Percentiles rank a stretch among this genome's conserved stretches.
These are phyloP conservation scores for Urtica urens DNA, from an alignment of 306 rosid species.

Conservation along the genomic window DNA sequence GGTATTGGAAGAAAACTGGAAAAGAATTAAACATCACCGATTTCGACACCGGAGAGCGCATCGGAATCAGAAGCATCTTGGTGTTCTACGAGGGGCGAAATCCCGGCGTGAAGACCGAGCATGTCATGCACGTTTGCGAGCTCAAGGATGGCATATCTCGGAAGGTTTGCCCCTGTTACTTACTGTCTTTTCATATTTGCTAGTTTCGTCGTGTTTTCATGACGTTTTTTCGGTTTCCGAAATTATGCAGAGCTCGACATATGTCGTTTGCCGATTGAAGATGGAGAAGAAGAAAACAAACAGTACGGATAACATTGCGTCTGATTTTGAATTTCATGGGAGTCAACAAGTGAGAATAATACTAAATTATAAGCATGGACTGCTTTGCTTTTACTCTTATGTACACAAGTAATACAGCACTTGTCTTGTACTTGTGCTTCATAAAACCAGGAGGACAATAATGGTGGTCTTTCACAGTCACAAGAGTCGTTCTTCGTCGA, in stretches of 20 bases:
- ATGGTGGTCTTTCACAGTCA: not conserved
- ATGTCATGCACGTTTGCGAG: slow-evolving; percentile 57
- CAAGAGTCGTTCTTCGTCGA: not conserved
- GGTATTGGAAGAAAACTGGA: slow-evolving; percentile 69
- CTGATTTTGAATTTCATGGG: too few species aligned
- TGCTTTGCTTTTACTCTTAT: too few species aligned
- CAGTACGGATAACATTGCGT: slow-evolving; percentile 12
- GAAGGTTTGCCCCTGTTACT: too few species aligned
- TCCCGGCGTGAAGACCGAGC: slow-evolving; percentile 22
- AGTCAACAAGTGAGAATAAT: too few species aligned
- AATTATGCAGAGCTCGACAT: slow-evolving; percentile 26
- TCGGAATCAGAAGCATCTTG: slow-evolving; percentile 54
- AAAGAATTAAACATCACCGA: slow-evolving; percentile 21
- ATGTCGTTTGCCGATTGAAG: slow-evolving; percentile 39
- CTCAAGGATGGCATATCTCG: not conserved
- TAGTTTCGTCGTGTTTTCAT: too few species aligned
- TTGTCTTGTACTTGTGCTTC: slow-evolving; percentile 1
- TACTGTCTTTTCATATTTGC: too few species aligned
- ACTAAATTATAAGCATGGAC: too few species aligned
- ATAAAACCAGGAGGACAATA: not conserved
- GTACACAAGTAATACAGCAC: slow-evolving; percentile 9
- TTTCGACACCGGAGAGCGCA: slow-evolving; percentile 11
- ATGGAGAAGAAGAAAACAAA: slow-evolving; percentile 12
- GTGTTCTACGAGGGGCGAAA: slow-evolving; percentile 31
- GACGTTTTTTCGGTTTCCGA: not conserved